Conservation (phyloP, 75 land plant genomes). For the Chamaecyparis obtusa region DNA sequence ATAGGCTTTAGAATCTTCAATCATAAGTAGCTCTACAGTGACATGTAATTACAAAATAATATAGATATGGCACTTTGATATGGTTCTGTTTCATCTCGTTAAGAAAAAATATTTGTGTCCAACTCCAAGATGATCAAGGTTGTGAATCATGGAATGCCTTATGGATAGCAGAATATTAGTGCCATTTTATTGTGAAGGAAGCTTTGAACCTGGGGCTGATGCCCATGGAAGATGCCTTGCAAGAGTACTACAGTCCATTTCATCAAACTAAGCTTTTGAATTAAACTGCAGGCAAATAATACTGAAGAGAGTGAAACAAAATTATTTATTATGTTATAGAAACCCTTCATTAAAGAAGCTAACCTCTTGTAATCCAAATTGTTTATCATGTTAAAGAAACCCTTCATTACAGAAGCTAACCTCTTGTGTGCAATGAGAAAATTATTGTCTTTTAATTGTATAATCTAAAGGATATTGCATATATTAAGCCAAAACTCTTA, state of each 20-base stretch:
- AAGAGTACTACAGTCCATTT: no score
- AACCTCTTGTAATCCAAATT: not conserved
- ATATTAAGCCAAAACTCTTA: not conserved
- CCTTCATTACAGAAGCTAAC: not conserved
- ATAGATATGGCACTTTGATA: not conserved
- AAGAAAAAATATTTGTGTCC: not conserved
- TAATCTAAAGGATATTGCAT: not conserved
- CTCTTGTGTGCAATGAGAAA: not conserved
- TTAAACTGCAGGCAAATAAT: no score
- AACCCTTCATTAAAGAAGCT: no score
- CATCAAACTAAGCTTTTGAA: no score
- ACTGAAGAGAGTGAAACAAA: no score
- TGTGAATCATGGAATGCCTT: not conserved
- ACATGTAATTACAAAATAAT: not conserved
- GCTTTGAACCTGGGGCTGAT: no score
- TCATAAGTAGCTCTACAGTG: not conserved
- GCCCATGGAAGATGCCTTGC: no score
- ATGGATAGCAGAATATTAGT: not conserved
- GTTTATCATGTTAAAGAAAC: not conserved
- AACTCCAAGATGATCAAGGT: not conserved
- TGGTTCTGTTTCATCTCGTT: not conserved
- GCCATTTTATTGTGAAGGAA: no score
- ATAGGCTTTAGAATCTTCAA: not conserved
- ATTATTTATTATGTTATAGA: no score
- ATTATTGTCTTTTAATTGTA: not conserved